A percentile compares a stretch with the other conserved stretches of the same genome.
phyloP scores from a whole-genome alignment of 1,139 yeast genomes.

The Taiozyma sp. region DNA sequence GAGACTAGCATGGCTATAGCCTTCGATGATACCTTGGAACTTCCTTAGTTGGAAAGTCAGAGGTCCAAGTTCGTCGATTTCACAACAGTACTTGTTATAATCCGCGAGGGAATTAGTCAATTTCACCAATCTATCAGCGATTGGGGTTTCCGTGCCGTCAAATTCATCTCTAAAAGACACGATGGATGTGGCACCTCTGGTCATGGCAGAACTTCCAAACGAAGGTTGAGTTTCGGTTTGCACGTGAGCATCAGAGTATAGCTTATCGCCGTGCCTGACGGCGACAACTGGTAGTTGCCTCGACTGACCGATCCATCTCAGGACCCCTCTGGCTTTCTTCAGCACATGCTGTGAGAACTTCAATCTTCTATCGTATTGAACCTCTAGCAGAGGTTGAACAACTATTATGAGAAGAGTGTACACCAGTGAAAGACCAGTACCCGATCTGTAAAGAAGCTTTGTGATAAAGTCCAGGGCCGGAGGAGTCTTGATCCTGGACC shows the following conservation, averaged over 20 bases:
- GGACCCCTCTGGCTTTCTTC: constrained; percentile 21
- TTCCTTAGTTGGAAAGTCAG: constrained; percentile 36
- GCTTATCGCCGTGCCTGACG: constrained; percentile 35
- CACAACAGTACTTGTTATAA: constrained; percentile 19
- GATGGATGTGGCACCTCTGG: constrained; percentile 1
- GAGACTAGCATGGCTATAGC: constrained; percentile 33
- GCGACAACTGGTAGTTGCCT: constrained; percentile 30
- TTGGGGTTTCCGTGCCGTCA: constrained; percentile 1
- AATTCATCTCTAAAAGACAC: constrained; percentile 8
- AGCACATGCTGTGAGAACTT: constrained; percentile 22
- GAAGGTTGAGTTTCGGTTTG: constrained; percentile 24
- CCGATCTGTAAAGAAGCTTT: constrained; percentile 26
- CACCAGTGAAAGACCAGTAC: constrained; percentile 23
- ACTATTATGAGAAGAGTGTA: constrained; percentile 23
- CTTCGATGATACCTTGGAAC: constrained; percentile 25
- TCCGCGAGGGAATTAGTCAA: constrained; percentile 19
- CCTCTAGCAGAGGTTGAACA: constrained; percentile 28
- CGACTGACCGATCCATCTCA: constrained; percentile 19
- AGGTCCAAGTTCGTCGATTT: constrained; percentile 31
- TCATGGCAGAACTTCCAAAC: background rate
- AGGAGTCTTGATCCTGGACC: constrained; percentile 9
- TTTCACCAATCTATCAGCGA: constrained; percentile 13
- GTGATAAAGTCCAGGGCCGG: constrained; percentile 22
- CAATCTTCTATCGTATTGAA: constrained; percentile 27
- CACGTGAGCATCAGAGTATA: constrained; percentile 37